Conservation (phyloP, 257 asterid genomes). For the Ilex asprella region DNA sequence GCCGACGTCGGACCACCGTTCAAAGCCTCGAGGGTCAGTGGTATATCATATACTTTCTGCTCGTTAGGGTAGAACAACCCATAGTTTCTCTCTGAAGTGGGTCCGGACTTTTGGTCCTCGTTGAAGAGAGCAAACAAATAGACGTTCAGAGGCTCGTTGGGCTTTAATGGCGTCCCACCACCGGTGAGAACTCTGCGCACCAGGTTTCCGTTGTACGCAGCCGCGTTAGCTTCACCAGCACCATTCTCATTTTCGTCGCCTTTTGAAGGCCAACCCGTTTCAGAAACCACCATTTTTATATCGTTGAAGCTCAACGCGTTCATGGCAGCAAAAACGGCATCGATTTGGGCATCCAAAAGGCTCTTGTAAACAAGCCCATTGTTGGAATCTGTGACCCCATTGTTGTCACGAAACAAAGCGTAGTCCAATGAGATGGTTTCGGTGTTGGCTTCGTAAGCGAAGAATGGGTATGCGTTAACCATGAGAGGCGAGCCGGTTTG, state of each 20-base stretch:
- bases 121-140: constrained; percentile 76
- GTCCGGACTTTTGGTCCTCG: constrained; percentile 71
- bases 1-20: constrained; percentile 4
- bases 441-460: constrained; percentile 58
- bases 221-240: constrained; percentile 47
- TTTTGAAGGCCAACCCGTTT: constrained; percentile 94
- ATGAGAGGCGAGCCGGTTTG: constrained; percentile 62
- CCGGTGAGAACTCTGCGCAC: constrained; percentile 58
- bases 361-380: constrained; percentile 59
- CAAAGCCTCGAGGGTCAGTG: constrained; percentile 28
- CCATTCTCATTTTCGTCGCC: constrained; percentile 70
- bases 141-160: constrained; percentile 55
- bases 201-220: constrained; percentile 74
- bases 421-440: constrained; percentile 63
- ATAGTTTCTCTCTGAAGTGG: constrained; percentile 63
- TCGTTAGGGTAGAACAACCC: constrained; percentile 68
- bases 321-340: constrained; percentile 82
- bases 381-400: constrained; percentile 46
- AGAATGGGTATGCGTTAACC: constrained; percentile 74
- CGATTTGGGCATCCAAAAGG: constrained; percentile 74
- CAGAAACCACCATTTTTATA: constrained; percentile 47
- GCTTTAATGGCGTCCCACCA: constrained; percentile 68
- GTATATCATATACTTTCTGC: constrained; percentile 52
- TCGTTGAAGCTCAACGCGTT: constrained; percentile 36
- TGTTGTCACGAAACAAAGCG: constrained; percentile 47